phyloP scores from a whole-genome alignment of 306 rosid species.

The Quercus glauca region DNA sequence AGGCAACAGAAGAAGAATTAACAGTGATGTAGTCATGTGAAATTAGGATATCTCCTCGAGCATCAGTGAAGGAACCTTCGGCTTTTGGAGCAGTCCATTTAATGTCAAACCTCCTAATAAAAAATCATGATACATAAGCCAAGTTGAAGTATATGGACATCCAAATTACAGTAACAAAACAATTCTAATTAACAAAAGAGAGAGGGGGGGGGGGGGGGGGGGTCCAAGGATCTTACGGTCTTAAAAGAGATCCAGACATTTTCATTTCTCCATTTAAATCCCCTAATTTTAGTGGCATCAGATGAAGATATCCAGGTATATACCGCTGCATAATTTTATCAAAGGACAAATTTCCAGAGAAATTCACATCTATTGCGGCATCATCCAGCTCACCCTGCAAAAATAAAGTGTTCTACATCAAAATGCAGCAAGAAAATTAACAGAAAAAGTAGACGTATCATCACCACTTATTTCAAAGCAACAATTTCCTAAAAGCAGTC shows the following conservation, averaged over 20 bases:
- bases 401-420: constrained; percentile 22
- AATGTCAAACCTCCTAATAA: constrained; percentile 73
- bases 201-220: not conserved
- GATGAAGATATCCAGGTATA: constrained; percentile 58
- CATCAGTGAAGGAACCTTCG: constrained; percentile 82
- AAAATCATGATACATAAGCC: constrained; percentile 14
- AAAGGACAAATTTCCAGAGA: constrained; percentile 77
- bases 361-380: constrained; percentile 76
- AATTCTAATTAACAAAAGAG: constrained; percentile 13
- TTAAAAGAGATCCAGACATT: constrained; percentile 79
- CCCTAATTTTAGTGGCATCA: constrained; percentile 70
- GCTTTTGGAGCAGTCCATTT: constrained; percentile 86
- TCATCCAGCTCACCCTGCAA: constrained; percentile 88
- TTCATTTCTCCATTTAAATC: constrained; percentile 73
- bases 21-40: constrained; percentile 60
- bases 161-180: constrained; percentile 1
- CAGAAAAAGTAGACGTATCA: not conserved
- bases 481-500: not conserved
- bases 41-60: constrained; percentile 88
- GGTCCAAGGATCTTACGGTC: constrained; percentile 62
- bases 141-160: constrained; percentile 28
- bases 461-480: not conserved
- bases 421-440: constrained; percentile 3
- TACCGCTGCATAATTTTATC: constrained; percentile 76
- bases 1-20: constrained; percentile 80